A percentile compares a stretch with the other conserved stretches of the same genome.
Evolutionary conservation across 331 rosid species (phyloP).

Genomic region (Acacia concinna): DNA sequence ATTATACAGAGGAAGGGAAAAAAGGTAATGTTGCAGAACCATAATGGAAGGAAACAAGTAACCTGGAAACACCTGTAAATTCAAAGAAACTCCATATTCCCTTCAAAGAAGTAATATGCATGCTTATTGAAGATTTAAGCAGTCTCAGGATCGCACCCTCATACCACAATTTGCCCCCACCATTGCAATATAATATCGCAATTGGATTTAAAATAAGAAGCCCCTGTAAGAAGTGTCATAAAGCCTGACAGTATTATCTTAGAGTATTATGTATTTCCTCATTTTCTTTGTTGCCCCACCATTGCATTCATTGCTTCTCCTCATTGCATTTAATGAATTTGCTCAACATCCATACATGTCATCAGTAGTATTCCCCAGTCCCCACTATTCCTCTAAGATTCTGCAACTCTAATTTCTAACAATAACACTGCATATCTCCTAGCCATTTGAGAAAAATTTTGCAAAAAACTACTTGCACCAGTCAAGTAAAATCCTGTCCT

Average conservation of each 20-base stretch:
- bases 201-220: not conserved
- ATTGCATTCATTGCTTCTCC: not conserved
- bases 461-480: not conserved
- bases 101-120: not conserved
- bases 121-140: not conserved
- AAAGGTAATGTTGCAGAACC: not conserved
- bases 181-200: not conserved
- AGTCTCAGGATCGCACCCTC: not conserved
- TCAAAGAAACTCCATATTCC: not conserved
- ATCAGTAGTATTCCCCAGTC: not conserved
- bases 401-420: not conserved
- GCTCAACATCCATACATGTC: not conserved
- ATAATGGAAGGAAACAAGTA: not conserved
- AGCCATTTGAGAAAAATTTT: not conserved
- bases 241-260: not conserved
- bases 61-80: not conserved
- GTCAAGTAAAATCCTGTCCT: not conserved
- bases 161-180: not conserved
- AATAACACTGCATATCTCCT: not conserved
- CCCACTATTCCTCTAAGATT: not conserved
- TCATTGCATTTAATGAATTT: not conserved
- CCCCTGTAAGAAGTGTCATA: not conserved
- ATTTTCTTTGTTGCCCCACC: too few relatives aligned
- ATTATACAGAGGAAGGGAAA: not conserved
- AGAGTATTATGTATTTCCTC: not conserved